Evolutionary conservation across 768 basidiomycete species (phyloP).

Genomic region (Lepiota brunneoincarnata): DNA sequence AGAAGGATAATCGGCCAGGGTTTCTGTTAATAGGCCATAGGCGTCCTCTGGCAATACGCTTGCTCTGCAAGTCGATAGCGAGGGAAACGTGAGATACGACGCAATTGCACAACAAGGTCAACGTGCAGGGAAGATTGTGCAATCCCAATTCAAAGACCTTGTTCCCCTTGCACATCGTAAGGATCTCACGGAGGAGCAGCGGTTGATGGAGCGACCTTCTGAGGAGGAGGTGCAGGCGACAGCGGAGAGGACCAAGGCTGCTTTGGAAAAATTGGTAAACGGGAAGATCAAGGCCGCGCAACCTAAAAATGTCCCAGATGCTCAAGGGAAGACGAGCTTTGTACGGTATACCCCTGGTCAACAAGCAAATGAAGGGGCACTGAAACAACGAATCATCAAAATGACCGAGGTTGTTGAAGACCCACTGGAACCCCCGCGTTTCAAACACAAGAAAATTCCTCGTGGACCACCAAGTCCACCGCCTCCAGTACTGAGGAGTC

Average conservation of each 20-base stretch:
- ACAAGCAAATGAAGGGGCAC: constrained; percentile 60
- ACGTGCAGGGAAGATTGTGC: constrained; percentile 78
- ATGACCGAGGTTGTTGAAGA: constrained; percentile 99
- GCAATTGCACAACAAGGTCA: constrained; percentile 97
- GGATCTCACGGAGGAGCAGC: constrained; percentile 74
- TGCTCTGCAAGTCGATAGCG: constrained; percentile 93
- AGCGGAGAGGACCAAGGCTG: constrained; percentile 85
- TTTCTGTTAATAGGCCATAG: constrained; percentile 33
- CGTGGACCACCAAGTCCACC: constrained; percentile 95
- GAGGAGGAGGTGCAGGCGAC: constrained; percentile 93
- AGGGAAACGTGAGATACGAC: constrained; percentile 96
- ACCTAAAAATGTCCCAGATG: constrained; percentile 90
- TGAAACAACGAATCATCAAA: constrained; percentile 97
- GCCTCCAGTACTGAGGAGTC: constrained; percentile 91
- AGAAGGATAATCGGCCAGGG: not conserved
- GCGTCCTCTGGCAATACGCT: constrained; percentile 91
- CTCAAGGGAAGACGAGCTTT: constrained; percentile 80
- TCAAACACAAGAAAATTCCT: constrained; percentile 99
- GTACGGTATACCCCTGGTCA: constrained; percentile 97
- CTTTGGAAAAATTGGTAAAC: constrained; percentile 89
- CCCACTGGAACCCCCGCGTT: constrained; percentile 93
- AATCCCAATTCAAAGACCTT: constrained; percentile 97
- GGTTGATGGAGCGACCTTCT: constrained; percentile 86
- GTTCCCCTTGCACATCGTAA: constrained; percentile 89
- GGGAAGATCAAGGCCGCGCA: constrained; percentile 99